These are phyloP conservation scores for Trichoderma arundinaceum DNA, from an alignment of 2,329 filamentous ascomycete species.

Conservation along the genomic window DNA sequence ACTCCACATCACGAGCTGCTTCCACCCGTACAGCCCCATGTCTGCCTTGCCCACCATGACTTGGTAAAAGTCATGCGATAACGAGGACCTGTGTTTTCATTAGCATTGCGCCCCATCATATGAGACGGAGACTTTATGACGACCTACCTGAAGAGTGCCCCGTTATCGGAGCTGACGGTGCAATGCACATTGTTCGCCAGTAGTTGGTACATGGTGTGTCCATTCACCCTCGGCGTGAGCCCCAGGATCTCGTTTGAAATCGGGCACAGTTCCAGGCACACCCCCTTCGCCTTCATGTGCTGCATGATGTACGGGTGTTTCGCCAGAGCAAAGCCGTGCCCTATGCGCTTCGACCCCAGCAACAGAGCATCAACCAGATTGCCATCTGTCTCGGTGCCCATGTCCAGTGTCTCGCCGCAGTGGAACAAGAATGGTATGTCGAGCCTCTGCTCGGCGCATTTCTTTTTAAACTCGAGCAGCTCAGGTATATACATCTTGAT, in stretches of 20 bases:
- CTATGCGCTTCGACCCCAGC: constrained; percentile 70
- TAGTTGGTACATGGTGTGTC: constrained; percentile 70
- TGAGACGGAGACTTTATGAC: background rate
- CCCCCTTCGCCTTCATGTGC: constrained; percentile 64
- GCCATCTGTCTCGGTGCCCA: constrained; percentile 66
- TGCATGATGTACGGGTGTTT: constrained; percentile 71
- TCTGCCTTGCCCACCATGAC: constrained; percentile 70
- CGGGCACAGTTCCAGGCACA: constrained; percentile 77
- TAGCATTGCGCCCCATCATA: background rate
- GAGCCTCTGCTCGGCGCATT: constrained; percentile 54
- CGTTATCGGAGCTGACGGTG: constrained; percentile 76
- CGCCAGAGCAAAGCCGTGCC: constrained; percentile 73
- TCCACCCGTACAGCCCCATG: constrained; percentile 73
- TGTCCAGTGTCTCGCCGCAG: constrained; percentile 75
- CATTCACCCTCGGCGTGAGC: constrained; percentile 67
- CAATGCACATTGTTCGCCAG: constrained; percentile 76
- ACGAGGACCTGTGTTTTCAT: constrained; percentile 57
- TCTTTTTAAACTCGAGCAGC: constrained; percentile 60
- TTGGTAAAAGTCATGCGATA: constrained; percentile 80
- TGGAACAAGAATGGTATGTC: constrained; percentile 77
- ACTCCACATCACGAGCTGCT: constrained; percentile 69
- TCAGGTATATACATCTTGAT: constrained; percentile 61
- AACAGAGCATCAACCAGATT: constrained; percentile 73
- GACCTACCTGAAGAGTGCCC: constrained; percentile 69
- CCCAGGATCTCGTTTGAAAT: constrained; percentile 79